These are phyloP conservation scores for Polyporus arcularius DNA, from an alignment of 768 basidiomycete genomes.

Conservation along the genomic window DNA sequence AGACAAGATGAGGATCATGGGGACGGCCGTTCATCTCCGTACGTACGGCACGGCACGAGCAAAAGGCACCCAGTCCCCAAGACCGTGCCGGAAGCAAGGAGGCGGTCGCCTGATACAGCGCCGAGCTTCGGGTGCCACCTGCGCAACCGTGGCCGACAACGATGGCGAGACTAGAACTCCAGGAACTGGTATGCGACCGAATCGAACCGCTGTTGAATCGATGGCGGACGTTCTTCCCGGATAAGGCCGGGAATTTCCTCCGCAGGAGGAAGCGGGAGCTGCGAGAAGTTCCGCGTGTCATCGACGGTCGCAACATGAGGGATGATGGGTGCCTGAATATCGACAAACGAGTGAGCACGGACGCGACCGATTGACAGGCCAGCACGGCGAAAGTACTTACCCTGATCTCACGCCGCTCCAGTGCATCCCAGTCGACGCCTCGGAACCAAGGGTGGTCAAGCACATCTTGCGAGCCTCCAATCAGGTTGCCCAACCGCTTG, in stretches of 20 bases:
- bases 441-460: constrained; percentile 93
- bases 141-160: not conserved
- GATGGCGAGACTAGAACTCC: constrained; percentile 54
- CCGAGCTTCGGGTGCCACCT: constrained; percentile 13
- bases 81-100: not conserved
- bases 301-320: constrained; percentile 79
- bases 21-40: not conserved
- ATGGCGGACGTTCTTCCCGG: constrained; percentile 58
- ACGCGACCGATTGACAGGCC: not conserved
- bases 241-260: constrained; percentile 81
- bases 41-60: not conserved
- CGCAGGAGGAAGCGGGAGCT: constrained; percentile 71
- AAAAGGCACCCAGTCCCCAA: constrained; percentile 6
- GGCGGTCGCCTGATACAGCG: not conserved
- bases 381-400: constrained; percentile 43
- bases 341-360: constrained; percentile 5
- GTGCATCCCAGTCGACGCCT: constrained; percentile 90
- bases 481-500: constrained; percentile 90
- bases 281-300: constrained; percentile 86
- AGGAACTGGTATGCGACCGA: constrained; percentile 70
- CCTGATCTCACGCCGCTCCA: constrained; percentile 84
- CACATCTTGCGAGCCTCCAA: constrained; percentile 89
- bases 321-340: constrained; percentile 75
- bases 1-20: not conserved
- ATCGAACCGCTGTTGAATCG: constrained; percentile 66